Evolutionary conservation across 192 early-diverging fungal species (phyloP), one percentile per base, ranked within the genome.

Genomic region (Obelidium mucronatum): DNA sequence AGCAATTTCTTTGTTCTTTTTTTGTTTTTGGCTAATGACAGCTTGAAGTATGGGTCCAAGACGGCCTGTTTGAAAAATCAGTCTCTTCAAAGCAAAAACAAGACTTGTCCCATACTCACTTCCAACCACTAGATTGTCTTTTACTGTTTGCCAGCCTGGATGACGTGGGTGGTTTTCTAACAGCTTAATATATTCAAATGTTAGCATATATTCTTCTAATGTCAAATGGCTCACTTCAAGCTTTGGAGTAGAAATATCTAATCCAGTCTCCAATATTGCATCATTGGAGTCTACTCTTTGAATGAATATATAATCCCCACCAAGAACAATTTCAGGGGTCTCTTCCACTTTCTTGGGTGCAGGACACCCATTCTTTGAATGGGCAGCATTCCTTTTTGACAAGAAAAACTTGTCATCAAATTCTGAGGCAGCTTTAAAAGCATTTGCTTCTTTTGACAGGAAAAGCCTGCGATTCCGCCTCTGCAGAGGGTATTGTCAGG

Each of bases 391-490:
- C 28, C 66, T 15, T 24, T 67, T 58, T 39, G 63, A 35, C 13
- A 34, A 11, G 4, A 51, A 35, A 55, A 31, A 65, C 1, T 51
- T 53, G 6, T 48, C 28, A n/a, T 82, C 81, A 64, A 80, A 82
- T 51, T 48, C 34, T 15, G n/a, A n/a, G 31, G 81, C 65, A 15
- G 31, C 31, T 40, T 48, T 30, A 54, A 69, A 81, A 3, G 66
- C 78, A 8, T 40, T 54, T 2, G 72, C 63, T 48, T 84, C 79
- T 53, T 52, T 74, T 62, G n/a, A 73, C 24, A 84, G 64, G 55
- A 79, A 84, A 6, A 84, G 19, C 24, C 83, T 44, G 35, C 78
- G 63, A 54, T 81, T 81, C 6, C 80, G 56, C 22, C 83, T 62
- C 80, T 83, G 36, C n/a, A n/a, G n/a, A n/a, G n/a, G n/a, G n/a